phyloP scores from a whole-genome alignment of 768 basidiomycete genomes.

The Collybiopsis confluens region DNA sequence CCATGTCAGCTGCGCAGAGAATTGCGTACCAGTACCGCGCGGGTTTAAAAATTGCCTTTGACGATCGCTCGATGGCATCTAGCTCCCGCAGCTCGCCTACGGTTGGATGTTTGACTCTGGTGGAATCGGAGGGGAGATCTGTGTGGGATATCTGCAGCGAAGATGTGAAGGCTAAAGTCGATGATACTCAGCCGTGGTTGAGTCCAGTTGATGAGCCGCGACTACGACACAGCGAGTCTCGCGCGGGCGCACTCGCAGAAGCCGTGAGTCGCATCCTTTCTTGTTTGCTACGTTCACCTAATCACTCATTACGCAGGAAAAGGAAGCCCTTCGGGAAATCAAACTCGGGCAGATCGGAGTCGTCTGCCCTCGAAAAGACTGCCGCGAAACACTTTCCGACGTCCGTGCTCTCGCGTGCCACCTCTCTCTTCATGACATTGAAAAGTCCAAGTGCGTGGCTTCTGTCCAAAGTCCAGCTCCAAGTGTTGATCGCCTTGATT shows the following conservation, averaged over 20 bases:
- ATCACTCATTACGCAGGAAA: conserved; percentile 20
- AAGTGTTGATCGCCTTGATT: background rate
- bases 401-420: conserved; percentile 30
- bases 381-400: conserved; percentile 26
- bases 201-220: conserved; percentile 17
- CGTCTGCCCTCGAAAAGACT: conserved; percentile 41
- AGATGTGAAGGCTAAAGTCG: background rate
- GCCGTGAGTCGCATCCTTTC: conserved; percentile 29
- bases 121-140: background rate
- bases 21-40: conserved; percentile 34
- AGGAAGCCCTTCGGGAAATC: conserved; percentile 31
- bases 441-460: conserved; percentile 12
- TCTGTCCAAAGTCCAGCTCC: too few species aligned
- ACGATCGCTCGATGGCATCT: background rate
- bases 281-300: background rate
- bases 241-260: conserved; percentile 29
- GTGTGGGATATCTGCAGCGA: background rate
- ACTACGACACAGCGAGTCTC: conserved; percentile 30
- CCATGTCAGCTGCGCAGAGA: conserved; percentile 28
- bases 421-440: conserved; percentile 31
- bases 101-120: background rate
- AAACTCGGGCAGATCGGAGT: conserved; percentile 26
- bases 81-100: background rate
- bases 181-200: background rate
- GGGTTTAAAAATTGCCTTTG: conserved; percentile 17